Base-by-base conservation (phyloP, 169 alveolate species). In the Eimeria mitis region DNA sequence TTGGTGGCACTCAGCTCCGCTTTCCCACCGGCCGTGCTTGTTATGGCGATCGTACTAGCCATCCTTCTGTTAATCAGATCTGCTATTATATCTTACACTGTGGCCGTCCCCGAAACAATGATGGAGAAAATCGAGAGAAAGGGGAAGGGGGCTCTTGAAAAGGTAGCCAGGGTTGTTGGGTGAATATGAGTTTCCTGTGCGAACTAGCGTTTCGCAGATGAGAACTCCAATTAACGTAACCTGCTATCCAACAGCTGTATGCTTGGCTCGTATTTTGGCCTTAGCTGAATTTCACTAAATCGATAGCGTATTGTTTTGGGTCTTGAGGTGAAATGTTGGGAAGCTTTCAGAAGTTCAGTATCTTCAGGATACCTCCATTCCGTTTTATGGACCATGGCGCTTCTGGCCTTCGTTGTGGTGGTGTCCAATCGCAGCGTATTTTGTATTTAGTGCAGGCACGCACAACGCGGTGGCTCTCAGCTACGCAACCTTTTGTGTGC, bases 141-240 rank as follows among this genome's bases (percentile, higher is more conserved):
- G 85, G 85, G 85, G 85, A 75, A 19, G 44, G 85, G 59, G 49
- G 49, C 25, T 13, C 25, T 68, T 34, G 78, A 68, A 11, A 68
- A 34, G 34, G 47, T 68, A 31, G 44, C 49, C 44, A n/a, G 11
- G 21, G 47, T 16, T 68, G 78, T 68, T n/a, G 47, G 75, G 75
- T 65, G 34, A 31, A 34, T 31, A 3, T n/a, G 75, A 28, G 42
- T 65, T 65, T n/a, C 23, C 75, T 7, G 9, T 28, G 75, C 37
- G 2, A n/a, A 65, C 40, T 65, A 1, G 14, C 40, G 70, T 61
- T 65, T 65, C 75, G 9, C 28, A 42, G 21, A 6, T 65, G 75
- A 42, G 75, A 25, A n/a, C 42, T 28, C 9, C 42, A 65, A n/a
- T n/a, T 0, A 2, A 7, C 21, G 75, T n/a, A 28, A n/a, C 75